Percentiles rank a stretch among this genome's conserved stretches.
Conservation (phyloP, 2,329 filamentous ascomycete species). For the Massarina eburnea region DNA sequence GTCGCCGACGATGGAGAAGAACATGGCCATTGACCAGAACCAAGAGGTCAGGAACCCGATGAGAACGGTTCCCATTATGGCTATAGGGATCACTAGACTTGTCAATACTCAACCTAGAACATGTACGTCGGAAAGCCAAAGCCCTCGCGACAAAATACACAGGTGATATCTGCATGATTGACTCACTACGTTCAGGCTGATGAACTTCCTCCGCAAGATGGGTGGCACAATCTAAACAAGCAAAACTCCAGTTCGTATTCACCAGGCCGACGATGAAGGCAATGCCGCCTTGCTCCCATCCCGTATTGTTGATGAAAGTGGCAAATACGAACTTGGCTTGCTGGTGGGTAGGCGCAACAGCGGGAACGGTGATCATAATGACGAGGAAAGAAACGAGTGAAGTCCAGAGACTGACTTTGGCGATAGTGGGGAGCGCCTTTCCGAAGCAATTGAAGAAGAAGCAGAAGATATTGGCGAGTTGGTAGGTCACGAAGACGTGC, state of each 20-base stretch:
- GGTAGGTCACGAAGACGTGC: slow-evolving; percentile 49
- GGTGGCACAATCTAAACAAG: slow-evolving; percentile 53
- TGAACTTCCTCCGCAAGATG: slow-evolving; percentile 56
- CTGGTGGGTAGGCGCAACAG: slow-evolving; percentile 47
- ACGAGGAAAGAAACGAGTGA: slow-evolving; percentile 52
- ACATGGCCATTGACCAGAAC: slow-evolving; percentile 52
- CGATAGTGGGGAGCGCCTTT: slow-evolving; percentile 42
- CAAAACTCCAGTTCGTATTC: slow-evolving; percentile 55
- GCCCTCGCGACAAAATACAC: no score
- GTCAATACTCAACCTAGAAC: background rate
- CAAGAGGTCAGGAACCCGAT: slow-evolving; percentile 55
- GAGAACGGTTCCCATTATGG: slow-evolving; percentile 52
- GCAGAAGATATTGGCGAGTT: slow-evolving; percentile 51
- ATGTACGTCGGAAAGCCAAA: no score
- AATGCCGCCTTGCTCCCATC: slow-evolving; percentile 50
- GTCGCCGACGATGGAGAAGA: slow-evolving; percentile 53
- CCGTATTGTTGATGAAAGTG: slow-evolving; percentile 55
- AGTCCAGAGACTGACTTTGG: slow-evolving; percentile 48
- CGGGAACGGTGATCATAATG: slow-evolving; percentile 53
- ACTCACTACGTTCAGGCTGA: slow-evolving; percentile 43
- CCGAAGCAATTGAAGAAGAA: slow-evolving; percentile 53
- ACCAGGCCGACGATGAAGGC: slow-evolving; percentile 56
- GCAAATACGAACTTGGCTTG: slow-evolving; percentile 54
- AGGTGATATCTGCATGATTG: background rate
- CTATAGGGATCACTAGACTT: slow-evolving; percentile 48